Evolutionary conservation across 345 rosid species (phyloP).

Genomic region (Ceriops decandra): DNA sequence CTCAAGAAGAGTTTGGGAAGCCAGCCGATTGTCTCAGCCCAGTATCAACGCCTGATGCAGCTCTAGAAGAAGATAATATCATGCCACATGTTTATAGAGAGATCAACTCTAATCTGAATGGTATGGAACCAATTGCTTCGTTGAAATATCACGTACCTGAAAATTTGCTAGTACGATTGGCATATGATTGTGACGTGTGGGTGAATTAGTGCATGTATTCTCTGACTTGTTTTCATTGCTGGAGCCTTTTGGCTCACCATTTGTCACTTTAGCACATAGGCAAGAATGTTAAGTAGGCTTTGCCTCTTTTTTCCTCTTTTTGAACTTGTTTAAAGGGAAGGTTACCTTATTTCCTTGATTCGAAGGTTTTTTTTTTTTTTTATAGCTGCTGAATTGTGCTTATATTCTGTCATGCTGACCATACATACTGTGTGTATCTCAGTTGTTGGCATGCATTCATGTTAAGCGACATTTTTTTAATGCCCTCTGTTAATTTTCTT

Average conservation of each 20-base stretch:
- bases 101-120: slow-evolving; percentile 63
- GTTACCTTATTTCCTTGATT: no score
- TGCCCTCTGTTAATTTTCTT: no score
- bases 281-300: neutral
- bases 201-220: neutral
- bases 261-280: neutral
- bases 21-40: slow-evolving; percentile 58
- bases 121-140: slow-evolving; percentile 35
- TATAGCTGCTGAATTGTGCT: no score
- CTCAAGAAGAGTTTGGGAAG: slow-evolving; percentile 75
- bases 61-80: slow-evolving; percentile 40
- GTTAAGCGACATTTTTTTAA: no score
- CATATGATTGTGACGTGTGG: no score
- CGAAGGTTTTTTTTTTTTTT: no score
- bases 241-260: no score
- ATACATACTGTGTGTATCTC: no score
- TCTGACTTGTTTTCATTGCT: neutral
- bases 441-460: no score
- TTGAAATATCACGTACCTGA: no score
- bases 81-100: slow-evolving; percentile 60
- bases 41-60: slow-evolving; percentile 57
- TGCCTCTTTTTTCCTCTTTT: neutral
- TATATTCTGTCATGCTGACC: no score
- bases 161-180: no score
- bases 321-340: neutral